Conservation (phyloP, 1,139 yeast species). For the Taphrina deformans region DNA sequence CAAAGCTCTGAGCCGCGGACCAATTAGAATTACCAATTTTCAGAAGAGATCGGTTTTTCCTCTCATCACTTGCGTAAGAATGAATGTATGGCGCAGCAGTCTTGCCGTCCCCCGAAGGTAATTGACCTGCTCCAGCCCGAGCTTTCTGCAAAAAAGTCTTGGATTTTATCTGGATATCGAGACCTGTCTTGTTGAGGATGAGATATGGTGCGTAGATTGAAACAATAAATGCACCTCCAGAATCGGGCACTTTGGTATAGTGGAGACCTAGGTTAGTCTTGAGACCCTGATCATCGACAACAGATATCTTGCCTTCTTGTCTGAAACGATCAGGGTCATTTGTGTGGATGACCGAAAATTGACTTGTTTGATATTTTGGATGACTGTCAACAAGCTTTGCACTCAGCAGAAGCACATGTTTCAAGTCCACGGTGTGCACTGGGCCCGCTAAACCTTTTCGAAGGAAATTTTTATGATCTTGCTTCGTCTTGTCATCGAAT, state of each 20-base stretch:
- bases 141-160: conserved; percentile 44
- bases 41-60: conserved; percentile 68
- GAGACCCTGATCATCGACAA: conserved; percentile 66
- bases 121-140: conserved; percentile 33
- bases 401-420: conserved; percentile 67
- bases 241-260: conserved; percentile 50
- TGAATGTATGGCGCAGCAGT: conserved; percentile 70
- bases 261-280: conserved; percentile 62
- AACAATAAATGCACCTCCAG: conserved; percentile 47
- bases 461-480: conserved; percentile 66
- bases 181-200: conserved; percentile 75
- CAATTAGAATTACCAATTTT: conserved; percentile 70
- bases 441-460: conserved; percentile 65
- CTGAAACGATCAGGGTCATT: conserved; percentile 58
- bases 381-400: conserved; percentile 61
- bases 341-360: conserved; percentile 71
- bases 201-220: conserved; percentile 83
- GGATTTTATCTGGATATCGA: conserved; percentile 61
- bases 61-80: conserved; percentile 68
- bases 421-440: conserved; percentile 77
- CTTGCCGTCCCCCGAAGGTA: conserved; percentile 41
- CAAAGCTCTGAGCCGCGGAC: conserved; percentile 78
- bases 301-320: conserved; percentile 55
- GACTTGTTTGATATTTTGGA: conserved; percentile 58
- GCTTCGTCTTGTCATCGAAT: conserved; percentile 71